phyloP scores from a whole-genome alignment of 2,329 filamentous ascomycete species.

The Berkeleyomyces rouxiae region DNA sequence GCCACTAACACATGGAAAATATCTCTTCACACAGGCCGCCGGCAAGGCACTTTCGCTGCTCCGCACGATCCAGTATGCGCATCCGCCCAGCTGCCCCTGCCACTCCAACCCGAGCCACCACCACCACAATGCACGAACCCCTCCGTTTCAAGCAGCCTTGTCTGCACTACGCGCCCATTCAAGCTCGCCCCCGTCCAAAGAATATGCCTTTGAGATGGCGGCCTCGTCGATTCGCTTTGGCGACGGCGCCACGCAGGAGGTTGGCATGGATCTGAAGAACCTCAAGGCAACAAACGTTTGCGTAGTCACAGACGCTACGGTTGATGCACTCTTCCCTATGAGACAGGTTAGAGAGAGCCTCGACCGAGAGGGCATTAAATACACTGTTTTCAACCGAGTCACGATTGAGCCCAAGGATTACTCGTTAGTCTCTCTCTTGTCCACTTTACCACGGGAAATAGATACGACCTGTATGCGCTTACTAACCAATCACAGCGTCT shows the following conservation, averaged over 20 bases:
- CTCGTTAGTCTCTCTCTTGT: constrained; percentile 38
- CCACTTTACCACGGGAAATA: background rate
- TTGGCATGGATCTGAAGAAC: constrained; percentile 95
- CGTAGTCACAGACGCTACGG: constrained; percentile 77
- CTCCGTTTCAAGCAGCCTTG: background rate
- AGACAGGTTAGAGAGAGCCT: constrained; percentile 72
- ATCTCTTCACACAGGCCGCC: constrained; percentile 30
- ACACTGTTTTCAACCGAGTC: constrained; percentile 64
- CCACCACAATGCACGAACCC: constrained; percentile 33
- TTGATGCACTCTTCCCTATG: constrained; percentile 74
- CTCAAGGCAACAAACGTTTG: constrained; percentile 74
- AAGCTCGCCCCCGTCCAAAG: constrained; percentile 50
- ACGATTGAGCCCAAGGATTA: constrained; percentile 88
- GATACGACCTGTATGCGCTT: background rate
- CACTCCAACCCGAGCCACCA: constrained; percentile 78
- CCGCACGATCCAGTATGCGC: constrained; percentile 78
- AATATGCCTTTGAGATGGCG: constrained; percentile 98
- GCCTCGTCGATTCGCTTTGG: constrained; percentile 90
- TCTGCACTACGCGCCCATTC: constrained; percentile 32
- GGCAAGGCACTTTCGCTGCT: constrained; percentile 55
- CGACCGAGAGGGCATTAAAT: constrained; percentile 60
- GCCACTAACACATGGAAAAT: background rate
- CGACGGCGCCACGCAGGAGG: constrained; percentile 81
- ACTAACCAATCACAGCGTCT: constrained; percentile 39
- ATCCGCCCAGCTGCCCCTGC: constrained; percentile 78